Base-by-base conservation (phyloP, 768 basidiomycete genomes). In the Ramaria rubella region DNA sequence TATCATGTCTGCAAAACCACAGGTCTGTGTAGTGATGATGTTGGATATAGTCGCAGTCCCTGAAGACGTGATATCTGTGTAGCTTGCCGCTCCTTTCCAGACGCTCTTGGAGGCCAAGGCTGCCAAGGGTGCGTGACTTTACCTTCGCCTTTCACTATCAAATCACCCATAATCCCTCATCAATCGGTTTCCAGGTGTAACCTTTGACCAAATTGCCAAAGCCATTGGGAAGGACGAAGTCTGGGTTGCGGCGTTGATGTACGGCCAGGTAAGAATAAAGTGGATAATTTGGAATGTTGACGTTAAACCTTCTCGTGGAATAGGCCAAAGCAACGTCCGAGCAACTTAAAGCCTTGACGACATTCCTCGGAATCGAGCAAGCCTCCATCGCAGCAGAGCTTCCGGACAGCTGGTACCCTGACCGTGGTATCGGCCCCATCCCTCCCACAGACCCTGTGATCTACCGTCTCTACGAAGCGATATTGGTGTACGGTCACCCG, bases 181-280 rank as follows among this genome's bases (percentile, higher is more conserved):
- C n/a, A 24, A 26, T 12, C 30, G 30, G 17, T 33, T 48, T 27
- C 17, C 48, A 87, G 86, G 83, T 15, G 61, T 85, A 59, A 82
- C 83, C 14, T 92, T 90, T 59, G 86, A 82, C 56, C 72, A 79
- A 36, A 80, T 92, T 61, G 87, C 78, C 11, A 73, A 82, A 57
- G 74, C 73, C 6, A 77, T 92, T 52, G 81, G 77, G 23, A 83
- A 77, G 66, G 85, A 89, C 65, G 90, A 92, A 64, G 77, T 91
- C 24, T 92, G 87, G 87, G 76, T 90, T 24, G 89, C 89, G 3
- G 81, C 89, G 5, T 82, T 83, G 48, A 87, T 92, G 69, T 90
- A 89, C 62, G 89, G 84, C 6, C 89, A 90, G 73, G 86, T 86
- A 58, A 21, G 71, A 21, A 23, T 49, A 8, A 29, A 0, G 24